Evolutionary conservation across 805 yeast genomes (phyloP), one percentile per base, ranked within the genome.

Genomic region (Metschnikowia hibisci): DNA sequence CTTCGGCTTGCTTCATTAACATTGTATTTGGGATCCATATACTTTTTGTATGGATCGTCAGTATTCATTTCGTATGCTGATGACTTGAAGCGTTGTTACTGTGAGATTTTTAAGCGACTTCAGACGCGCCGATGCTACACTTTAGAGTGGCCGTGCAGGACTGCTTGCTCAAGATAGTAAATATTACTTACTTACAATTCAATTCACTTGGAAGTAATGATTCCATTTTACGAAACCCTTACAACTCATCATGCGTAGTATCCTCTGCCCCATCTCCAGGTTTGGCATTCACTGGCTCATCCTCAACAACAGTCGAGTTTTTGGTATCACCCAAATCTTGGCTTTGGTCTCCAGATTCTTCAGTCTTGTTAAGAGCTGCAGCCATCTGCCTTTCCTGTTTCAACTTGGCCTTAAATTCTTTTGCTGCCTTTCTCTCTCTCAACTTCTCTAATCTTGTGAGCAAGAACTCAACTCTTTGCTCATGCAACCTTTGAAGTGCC

Each of bases 391-490:
- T 47, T 42, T 51, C 48, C 39, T 61, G 56, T 45, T 60, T 69
- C 43, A 62, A 45, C 50, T 62, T 61, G 32, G 60, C 60, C 50
- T 66, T 64, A 31, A 54, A 50, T 43, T 66, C 69, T 45, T 60
- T 63, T 43, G 61, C 63, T 10, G 46, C 44, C 42, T 60, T 62
- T 51, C 71, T 66, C 33, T 57, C 61, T 22, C 56, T 34, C 37
- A 68, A 56, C 20, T 53, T 60, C 6, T 60, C 60, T 34, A 60
- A 56, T 42, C 62, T 65, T 16, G 47, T 37, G 30, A 60, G 53
- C 51, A 69, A 61, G 25, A 48, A 46, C 5, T 52, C 41, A 8
- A 61, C 31, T 45, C 73, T 58, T 20, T 58, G 57, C 16, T 55
- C 50, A 42, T 69, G 74, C 26, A 52, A 47, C 27, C 41, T 41